A percentile compares a stretch with the other conserved stretches of the same genome.
These are phyloP conservation scores for Vigna trinervia DNA, from an alignment of 306 rosid species.

Conservation along the genomic window DNA sequence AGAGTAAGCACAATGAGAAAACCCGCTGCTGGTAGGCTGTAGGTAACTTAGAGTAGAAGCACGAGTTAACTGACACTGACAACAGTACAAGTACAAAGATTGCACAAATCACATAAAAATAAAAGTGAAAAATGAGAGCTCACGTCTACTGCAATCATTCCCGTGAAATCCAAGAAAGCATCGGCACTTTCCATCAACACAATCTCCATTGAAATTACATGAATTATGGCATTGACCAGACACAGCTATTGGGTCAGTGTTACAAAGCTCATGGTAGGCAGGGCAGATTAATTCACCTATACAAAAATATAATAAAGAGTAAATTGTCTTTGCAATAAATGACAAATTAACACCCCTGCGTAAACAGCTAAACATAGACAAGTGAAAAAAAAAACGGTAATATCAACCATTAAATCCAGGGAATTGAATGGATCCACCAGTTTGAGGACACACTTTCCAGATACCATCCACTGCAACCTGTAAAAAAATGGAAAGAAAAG, in stretches of 20 bases:
- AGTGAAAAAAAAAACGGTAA: neutral
- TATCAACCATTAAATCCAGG: constrained; percentile 80
- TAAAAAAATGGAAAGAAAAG: constrained; percentile 9
- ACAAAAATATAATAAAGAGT: constrained; percentile 31
- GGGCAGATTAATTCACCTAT: constrained; percentile 92
- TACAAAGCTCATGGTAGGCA: constrained; percentile 83
- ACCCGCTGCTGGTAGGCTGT: constrained; percentile 5
- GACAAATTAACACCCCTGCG: neutral
- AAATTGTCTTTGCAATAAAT: constrained; percentile 28
- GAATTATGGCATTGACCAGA: constrained; percentile 75
- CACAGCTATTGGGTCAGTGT: constrained; percentile 53
- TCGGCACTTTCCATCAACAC: constrained; percentile 86
- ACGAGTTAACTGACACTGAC: neutral
- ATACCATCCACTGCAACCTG: constrained; percentile 95
- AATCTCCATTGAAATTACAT: constrained; percentile 90
- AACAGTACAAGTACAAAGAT: constrained; percentile 9
- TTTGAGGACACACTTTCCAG: constrained; percentile 88
- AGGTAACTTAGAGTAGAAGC: constrained; percentile 18
- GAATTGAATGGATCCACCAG: constrained; percentile 87
- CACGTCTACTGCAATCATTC: constrained; percentile 85
- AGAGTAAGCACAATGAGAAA: constrained; percentile 20
- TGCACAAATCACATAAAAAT: constrained; percentile 4
- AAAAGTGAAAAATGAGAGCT: constrained; percentile 49
- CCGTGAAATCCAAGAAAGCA: constrained; percentile 89
- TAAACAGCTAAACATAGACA: neutral